phyloP scores from a whole-genome alignment of 177 flowering plant species.

The Vitis hybrid region DNA sequence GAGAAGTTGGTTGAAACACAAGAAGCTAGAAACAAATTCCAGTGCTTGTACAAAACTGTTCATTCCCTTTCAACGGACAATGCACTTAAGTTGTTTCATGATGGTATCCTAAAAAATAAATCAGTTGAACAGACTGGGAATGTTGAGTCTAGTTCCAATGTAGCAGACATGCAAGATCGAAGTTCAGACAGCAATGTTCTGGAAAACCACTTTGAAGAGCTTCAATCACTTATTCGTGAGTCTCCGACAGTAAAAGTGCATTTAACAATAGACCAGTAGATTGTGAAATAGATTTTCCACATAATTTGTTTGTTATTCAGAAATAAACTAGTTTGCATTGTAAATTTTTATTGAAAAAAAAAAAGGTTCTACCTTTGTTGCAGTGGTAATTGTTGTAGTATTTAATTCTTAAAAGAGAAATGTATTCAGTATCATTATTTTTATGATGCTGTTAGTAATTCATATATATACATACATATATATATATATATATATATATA shows the following conservation, averaged over 20 bases:
- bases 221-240: constrained; percentile 40
- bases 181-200: constrained; percentile 30
- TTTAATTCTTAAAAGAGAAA: neutral
- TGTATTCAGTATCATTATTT: neutral
- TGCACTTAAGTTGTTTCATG: constrained; percentile 53
- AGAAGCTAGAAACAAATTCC: constrained; percentile 45
- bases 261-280: constrained; percentile 12
- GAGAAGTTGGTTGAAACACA: constrained; percentile 45
- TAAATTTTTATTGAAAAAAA: neutral
- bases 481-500: neutral
- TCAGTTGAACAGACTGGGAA: constrained; percentile 15
- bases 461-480: neutral
- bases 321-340: neutral
- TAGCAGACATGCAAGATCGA: constrained; percentile 11
- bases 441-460: neutral
- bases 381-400: neutral
- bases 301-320: neutral
- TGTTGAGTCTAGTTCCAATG: constrained; percentile 15
- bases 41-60: constrained; percentile 45
- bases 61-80: constrained; percentile 54
- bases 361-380: neutral
- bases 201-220: constrained; percentile 34
- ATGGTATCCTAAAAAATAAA: constrained; percentile 29
- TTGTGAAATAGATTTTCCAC: constrained; percentile 2
- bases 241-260: constrained; percentile 36